Conservation (phyloP, 345 rosid genomes). For the Kernera saxatilis region DNA sequence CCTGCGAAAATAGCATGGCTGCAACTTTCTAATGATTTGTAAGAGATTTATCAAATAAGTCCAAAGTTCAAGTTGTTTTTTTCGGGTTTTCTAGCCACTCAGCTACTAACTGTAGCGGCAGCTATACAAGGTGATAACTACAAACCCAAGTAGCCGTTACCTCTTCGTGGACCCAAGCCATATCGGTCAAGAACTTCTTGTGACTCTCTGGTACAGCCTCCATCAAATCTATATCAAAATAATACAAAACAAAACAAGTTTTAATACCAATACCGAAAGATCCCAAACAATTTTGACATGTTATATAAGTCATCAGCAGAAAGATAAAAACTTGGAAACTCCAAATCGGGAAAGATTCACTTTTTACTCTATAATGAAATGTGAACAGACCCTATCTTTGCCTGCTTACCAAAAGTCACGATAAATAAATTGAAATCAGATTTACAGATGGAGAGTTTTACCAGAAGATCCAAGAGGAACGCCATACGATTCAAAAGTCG, state of each 20-base stretch:
- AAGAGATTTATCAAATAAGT: background rate
- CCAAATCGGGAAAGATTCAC: background rate
- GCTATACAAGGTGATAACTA: background rate
- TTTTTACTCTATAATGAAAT: background rate
- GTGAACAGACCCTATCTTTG: background rate
- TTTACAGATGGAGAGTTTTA: background rate
- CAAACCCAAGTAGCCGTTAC: slow-evolving; percentile 22
- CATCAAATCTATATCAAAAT: slow-evolving; percentile 44
- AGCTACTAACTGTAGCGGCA: background rate
- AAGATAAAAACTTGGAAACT: background rate
- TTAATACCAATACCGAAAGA: background rate
- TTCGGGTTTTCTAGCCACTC: background rate
- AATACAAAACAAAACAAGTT: background rate
- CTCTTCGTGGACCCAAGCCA: slow-evolving; percentile 85
- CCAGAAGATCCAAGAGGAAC: slow-evolving; percentile 82
- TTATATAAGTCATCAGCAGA: background rate
- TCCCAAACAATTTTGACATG: background rate
- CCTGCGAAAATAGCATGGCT: background rate
- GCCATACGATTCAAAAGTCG: slow-evolving; percentile 70
- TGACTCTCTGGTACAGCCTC: slow-evolving; percentile 67
- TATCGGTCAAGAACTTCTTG: slow-evolving; percentile 65
- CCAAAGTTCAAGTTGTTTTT: background rate
- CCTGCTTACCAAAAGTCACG: background rate
- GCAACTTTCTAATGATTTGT: background rate
- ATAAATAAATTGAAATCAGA: background rate